Base-by-base conservation (phyloP, 2,329 filamentous ascomycete species). In the Chrysosphaeria jannelii region DNA sequence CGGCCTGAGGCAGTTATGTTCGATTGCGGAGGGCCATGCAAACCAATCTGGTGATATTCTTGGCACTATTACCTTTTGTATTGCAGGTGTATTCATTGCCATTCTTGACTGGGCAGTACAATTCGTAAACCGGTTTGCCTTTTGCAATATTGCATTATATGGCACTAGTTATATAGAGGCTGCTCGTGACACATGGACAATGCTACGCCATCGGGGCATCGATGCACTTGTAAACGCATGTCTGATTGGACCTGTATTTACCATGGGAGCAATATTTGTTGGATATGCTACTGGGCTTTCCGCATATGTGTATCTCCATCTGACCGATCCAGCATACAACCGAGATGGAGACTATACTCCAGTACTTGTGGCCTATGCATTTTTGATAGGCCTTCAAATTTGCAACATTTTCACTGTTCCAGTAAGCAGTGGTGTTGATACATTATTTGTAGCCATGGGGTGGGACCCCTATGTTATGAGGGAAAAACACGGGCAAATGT, bases 161-260 rank as follows among this genome's bases (percentile, higher is more conserved):
- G 81, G 81, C 10, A 88, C 88, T 42, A 48, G 70, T 1, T 93
- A 91, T 39, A 57, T 91, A 25, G 53, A 63, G 1, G 72, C 78
- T 0, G 78, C 79, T 17, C 90, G 88, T 45, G 74, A 75, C 34
- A 89, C 76, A 0, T 89, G 76, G 74, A 62, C 38, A 33, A 74
- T 89, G 70, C 79, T 90, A 50, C 81, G 78, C 41, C 63, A 88
- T 36, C 72, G 81, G 15, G 81, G 81, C 14, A 67, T 91, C 29
- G 79, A 91, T 35, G 78, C 75, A 0, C 57, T 93, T 2, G 57
- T 89, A 35, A 89, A 89, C 37, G 74, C 89, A 39, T 88, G 75
- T 33, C 57, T 90, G 18, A 67, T 78, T 25, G 67, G 65, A 0
- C 66, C 67, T 0, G 67, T 72, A 0, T 47, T 72, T 15, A 68